Evolutionary conservation across 768 basidiomycete genomes (phyloP).

Genomic region (Mycena maculata): DNA sequence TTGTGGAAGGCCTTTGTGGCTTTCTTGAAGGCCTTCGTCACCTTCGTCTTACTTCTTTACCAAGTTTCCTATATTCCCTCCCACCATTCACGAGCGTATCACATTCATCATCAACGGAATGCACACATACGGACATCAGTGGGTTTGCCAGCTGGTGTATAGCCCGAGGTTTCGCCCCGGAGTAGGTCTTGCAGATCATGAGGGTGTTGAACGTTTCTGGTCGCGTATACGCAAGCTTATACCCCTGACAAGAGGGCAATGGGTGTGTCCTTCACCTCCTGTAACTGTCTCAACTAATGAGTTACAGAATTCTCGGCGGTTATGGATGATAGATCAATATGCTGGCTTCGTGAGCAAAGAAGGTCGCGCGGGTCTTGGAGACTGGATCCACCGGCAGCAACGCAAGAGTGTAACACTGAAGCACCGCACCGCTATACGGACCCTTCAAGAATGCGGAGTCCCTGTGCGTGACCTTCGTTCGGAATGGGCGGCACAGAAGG

Average conservation of each 20-base stretch:
- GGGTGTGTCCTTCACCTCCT: conserved; percentile 26
- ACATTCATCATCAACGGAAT: conserved; percentile 48
- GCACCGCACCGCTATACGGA: too few species aligned
- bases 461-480: too few species aligned
- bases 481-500: too few species aligned
- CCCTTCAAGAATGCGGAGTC: too few species aligned
- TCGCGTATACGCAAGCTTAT: conserved; percentile 39
- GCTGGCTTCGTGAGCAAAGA: conserved; percentile 40
- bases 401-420: conserved; percentile 52
- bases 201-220: conserved; percentile 50
- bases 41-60: too few species aligned
- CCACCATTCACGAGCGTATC: conserved; percentile 28
- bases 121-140: conserved; percentile 50
- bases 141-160: conserved; percentile 49
- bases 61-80: neutral
- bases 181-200: conserved; percentile 49
- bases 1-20: neutral
- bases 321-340: conserved; percentile 51
- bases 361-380: conserved; percentile 43
- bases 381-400: conserved; percentile 45
- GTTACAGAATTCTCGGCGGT: conserved; percentile 36
- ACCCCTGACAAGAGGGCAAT: conserved; percentile 27
- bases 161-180: conserved; percentile 45
- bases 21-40: too few species aligned
- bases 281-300: neutral